These are phyloP conservation scores for Cryptococcus sp. DNA, from an alignment of 1,284 basidiomycete genomes.

Conservation along the genomic window DNA sequence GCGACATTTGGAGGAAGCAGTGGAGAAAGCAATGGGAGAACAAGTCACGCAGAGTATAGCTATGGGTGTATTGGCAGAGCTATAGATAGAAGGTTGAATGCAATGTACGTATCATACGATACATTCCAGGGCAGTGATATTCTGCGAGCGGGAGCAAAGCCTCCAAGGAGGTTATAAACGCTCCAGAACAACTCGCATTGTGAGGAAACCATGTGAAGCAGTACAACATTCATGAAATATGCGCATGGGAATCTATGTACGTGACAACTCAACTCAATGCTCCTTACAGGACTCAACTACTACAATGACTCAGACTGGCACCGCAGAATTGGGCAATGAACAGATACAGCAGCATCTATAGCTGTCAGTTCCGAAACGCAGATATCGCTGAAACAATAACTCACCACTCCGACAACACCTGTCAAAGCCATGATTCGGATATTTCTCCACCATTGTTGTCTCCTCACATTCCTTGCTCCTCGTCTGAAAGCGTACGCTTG, in stretches of 20 bases:
- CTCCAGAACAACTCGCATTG: no score
- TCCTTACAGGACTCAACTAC: conserved; percentile 9
- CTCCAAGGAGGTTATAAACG: no score
- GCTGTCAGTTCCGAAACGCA: no score
- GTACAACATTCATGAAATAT: conserved; percentile 5
- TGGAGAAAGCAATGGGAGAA: conserved; percentile 94
- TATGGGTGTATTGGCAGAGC: conserved; percentile 83
- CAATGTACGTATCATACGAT: background rate
- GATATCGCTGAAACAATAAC: conserved; percentile 44
- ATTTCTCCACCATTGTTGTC: conserved; percentile 98
- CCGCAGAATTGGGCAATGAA: conserved; percentile 83
- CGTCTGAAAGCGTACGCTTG: conserved; percentile 95
- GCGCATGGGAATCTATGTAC: background rate
- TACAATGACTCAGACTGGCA: conserved; percentile 46
- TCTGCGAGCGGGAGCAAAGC: no score
- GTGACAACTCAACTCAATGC: background rate
- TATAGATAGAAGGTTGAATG: conserved; percentile 47
- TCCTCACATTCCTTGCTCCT: conserved; percentile 75
- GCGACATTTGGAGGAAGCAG: conserved; percentile 89
- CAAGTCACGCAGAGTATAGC: conserved; percentile 91
- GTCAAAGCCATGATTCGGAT: conserved; percentile 68
- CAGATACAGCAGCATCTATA: conserved; percentile 68
- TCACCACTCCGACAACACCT: conserved; percentile 67
- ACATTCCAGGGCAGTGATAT: no score
- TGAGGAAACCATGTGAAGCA: background rate